Percentiles rank a stretch among this genome's conserved stretches.
These are phyloP conservation scores for Pseudopediastrum boryanum DNA, from an alignment of 139 green algal genomes.

Conservation along the genomic window DNA sequence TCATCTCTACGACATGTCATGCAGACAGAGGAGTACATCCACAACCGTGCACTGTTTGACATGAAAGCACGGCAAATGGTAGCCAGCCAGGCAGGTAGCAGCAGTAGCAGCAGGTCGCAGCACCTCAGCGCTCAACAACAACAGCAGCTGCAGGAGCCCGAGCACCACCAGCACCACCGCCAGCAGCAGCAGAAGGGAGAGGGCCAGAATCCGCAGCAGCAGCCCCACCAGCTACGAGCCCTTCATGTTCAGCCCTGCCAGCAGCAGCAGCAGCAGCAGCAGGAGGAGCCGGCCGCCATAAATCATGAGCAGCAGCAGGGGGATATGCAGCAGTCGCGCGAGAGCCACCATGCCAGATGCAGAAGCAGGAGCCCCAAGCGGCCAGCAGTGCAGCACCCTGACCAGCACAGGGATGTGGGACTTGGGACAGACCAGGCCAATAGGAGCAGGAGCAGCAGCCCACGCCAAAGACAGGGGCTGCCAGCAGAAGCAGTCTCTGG, in stretches of 20 bases:
- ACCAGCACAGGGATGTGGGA: too few species aligned
- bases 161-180: not conserved
- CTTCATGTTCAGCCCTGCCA: too few species aligned
- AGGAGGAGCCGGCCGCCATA: too few species aligned
- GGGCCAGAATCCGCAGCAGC: not conserved
- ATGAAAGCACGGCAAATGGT: constrained; percentile 26
- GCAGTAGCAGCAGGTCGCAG: not conserved
- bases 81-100: not conserved
- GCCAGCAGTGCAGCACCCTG: not conserved
- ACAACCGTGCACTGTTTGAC: constrained; percentile 24
- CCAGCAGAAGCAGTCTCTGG: not conserved
- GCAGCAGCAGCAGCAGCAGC: too few species aligned
- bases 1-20: not conserved
- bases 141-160: not conserved
- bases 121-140: not conserved
- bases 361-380: too few species aligned
- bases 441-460: constrained; percentile 17
- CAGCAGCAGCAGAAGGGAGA: not conserved
- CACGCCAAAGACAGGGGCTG: too few species aligned
- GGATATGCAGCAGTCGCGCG: too few species aligned
- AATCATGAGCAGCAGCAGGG: too few species aligned
- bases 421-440: too few species aligned
- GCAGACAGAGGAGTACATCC: constrained; percentile 37
- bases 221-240: not conserved
- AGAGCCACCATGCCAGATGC: too few species aligned